Evolutionary conservation across 2,329 filamentous ascomycete species (phyloP), one percentile per base, ranked within the genome.

Genomic region (Ophiostoma sp.): DNA sequence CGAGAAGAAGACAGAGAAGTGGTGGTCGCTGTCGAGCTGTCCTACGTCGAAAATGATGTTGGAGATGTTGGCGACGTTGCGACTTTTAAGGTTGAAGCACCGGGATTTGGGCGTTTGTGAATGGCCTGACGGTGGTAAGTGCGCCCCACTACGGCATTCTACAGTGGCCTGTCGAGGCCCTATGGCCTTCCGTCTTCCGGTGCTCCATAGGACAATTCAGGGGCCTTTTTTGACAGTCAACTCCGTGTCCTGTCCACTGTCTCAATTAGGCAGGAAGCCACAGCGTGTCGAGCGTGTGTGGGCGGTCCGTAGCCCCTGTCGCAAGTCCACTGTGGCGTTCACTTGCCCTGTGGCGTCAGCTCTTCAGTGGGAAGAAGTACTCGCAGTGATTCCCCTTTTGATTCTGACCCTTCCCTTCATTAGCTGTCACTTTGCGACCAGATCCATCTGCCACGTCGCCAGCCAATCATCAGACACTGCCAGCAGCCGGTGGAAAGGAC

Each of bases 81-180:
- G 31, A 36, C 66, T 69, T 64, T 57, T 55, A 57, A 50, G 28
- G 50, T 55, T 55, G 61, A 48, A 48, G n/a, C 36, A 28, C 42
- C 25, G 64, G 63, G 42, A 50, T 68, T 68, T 68, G 64, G 22
- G 64, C 42, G 45, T 50, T 31, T 33, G 64, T 48, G 42, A 50
- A 68, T 68, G 64, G 64, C 42, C 64, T 50, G 64, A 68, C 25
- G 45, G 42, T 68, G 63, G 42, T 68, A 33, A 50, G 64, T 68
- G 64, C 7, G 63, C 25, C 64, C 64, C 64, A 68, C 64, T 68
- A 69, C 66, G 17, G 66, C 31, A 22, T 42, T 69, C 48, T 69
- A 42, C 66, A 69, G 48, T 42, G 66, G 48, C 31, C n/a, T 69
- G 48, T 69, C 48, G 19, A 69, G 64, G 45, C 45, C 66, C 66